Conservation (phyloP, 176 grass and related monocot species). For the Rhynchospora tenuis region DNA sequence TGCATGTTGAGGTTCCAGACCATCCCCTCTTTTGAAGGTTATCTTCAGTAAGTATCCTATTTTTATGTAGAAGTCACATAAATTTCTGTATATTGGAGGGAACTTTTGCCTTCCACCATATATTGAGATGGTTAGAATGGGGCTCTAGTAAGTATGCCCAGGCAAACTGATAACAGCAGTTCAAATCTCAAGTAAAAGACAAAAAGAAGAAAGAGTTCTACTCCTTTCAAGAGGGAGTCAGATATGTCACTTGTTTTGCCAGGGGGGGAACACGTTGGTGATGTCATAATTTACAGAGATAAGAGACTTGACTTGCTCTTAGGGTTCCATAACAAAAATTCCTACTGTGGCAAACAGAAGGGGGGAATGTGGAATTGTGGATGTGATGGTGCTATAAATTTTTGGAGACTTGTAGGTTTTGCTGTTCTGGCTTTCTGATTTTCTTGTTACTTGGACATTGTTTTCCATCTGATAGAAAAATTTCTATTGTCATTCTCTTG, state of each 20-base stretch:
- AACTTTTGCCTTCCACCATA: too few relatives aligned
- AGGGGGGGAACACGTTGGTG: conserved; percentile 70
- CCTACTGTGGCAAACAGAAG: conserved; percentile 63
- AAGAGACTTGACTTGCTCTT: conserved; percentile 62
- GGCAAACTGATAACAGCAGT: conserved; percentile 17
- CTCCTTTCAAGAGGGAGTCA: conserved; percentile 71
- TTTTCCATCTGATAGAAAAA: background rate
- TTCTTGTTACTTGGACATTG: background rate
- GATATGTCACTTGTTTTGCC: conserved; percentile 81
- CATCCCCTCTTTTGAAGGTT: too few relatives aligned
- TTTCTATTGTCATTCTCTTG: background rate
- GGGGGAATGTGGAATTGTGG: conserved; percentile 84
- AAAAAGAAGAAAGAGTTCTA: conserved; percentile 33
- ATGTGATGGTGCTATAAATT: conserved; percentile 61
- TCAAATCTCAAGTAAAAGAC: conserved; percentile 48
- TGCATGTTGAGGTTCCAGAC: too few relatives aligned
- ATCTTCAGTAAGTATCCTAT: too few relatives aligned
- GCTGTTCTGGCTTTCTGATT: conserved; percentile 48
- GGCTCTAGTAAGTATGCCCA: too few relatives aligned
- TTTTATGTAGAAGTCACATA: too few relatives aligned
- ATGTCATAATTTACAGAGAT: conserved; percentile 74
- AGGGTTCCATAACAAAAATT: conserved; percentile 67
- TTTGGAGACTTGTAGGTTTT: conserved; percentile 64
- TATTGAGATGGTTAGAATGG: too few relatives aligned
- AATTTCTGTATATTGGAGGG: too few relatives aligned